Evolutionary conservation across 2,329 filamentous ascomycete genomes (phyloP).

Genomic region (Alternaria hordeiaustralica): DNA sequence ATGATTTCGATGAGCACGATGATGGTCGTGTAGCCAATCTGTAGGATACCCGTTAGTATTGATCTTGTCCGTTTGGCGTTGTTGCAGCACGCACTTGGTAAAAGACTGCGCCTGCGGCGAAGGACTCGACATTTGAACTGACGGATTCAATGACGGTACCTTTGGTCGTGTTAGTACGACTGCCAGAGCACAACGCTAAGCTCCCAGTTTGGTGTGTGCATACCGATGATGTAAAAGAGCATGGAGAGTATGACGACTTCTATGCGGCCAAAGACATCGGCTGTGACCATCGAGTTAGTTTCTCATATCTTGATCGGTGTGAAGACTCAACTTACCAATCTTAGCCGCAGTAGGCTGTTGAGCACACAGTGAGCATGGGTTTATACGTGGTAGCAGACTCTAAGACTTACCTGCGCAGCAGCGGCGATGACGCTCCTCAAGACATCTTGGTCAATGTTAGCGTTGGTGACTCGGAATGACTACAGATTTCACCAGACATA

Average conservation of each 20-base stretch:
- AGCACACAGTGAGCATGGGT: background rate
- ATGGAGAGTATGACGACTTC: slow-evolving; percentile 64
- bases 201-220: background rate
- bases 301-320: background rate
- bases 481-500: background rate
- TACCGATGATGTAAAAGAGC: slow-evolving; percentile 59
- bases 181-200: background rate
- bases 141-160: slow-evolving; percentile 63
- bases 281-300: background rate
- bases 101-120: slow-evolving; percentile 54
- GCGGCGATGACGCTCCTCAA: slow-evolving; percentile 66
- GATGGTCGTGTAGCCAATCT: slow-evolving; percentile 64
- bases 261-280: slow-evolving; percentile 67
- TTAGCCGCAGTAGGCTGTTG: slow-evolving; percentile 62
- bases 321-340: slow-evolving; percentile 50
- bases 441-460: slow-evolving; percentile 46
- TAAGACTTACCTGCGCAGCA: slow-evolving; percentile 51
- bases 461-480: background rate
- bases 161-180: background rate
- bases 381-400: background rate
- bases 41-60: background rate
- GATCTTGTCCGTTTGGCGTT: background rate
- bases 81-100: slow-evolving; percentile 3
- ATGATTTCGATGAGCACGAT: slow-evolving; percentile 69
- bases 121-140: slow-evolving; percentile 57